Percentiles rank a stretch among this genome's conserved stretches.
Conservation (phyloP, 164 flowering plant genomes). For the Saururus chinensis region DNA sequence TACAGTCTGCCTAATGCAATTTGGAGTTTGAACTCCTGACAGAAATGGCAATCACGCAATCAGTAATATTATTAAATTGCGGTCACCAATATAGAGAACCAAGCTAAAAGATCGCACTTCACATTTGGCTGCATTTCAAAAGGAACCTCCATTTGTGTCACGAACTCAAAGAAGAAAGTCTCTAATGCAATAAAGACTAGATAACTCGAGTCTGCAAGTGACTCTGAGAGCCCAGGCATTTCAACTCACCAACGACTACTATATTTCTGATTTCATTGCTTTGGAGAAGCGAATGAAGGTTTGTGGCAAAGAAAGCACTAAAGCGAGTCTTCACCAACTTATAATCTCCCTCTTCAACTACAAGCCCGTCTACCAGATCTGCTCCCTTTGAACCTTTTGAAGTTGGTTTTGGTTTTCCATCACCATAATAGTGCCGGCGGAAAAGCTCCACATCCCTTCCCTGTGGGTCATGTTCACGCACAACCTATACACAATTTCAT, state of each 20-base stretch:
- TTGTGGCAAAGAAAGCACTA: constrained; percentile 89
- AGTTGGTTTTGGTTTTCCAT: constrained; percentile 51
- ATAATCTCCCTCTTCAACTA: constrained; percentile 66
- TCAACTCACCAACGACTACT: constrained; percentile 51
- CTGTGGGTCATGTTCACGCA: constrained; percentile 81
- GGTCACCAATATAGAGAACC: neutral
- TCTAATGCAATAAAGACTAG: too few species aligned
- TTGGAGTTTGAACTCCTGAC: constrained; percentile 94
- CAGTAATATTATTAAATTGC: neutral
- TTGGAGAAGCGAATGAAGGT: constrained; percentile 71
- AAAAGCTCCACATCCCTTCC: constrained; percentile 93
- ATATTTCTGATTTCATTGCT: constrained; percentile 37
- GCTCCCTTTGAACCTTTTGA: constrained; percentile 65
- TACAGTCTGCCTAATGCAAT: constrained; percentile 89
- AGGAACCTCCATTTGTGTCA: too few species aligned
- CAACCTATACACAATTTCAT: constrained; percentile 41
- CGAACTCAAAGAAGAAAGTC: too few species aligned
- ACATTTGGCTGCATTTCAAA: neutral
- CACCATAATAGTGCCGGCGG: constrained; percentile 50
- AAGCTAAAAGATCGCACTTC: neutral
- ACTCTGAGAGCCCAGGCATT: too few species aligned
- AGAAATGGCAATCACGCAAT: neutral
- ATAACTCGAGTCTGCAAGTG: too few species aligned
- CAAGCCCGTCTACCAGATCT: constrained; percentile 73
- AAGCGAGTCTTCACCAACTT: constrained; percentile 87